Base-by-base conservation (phyloP, 192 early-diverging fungal species). In the Podila horticola region DNA sequence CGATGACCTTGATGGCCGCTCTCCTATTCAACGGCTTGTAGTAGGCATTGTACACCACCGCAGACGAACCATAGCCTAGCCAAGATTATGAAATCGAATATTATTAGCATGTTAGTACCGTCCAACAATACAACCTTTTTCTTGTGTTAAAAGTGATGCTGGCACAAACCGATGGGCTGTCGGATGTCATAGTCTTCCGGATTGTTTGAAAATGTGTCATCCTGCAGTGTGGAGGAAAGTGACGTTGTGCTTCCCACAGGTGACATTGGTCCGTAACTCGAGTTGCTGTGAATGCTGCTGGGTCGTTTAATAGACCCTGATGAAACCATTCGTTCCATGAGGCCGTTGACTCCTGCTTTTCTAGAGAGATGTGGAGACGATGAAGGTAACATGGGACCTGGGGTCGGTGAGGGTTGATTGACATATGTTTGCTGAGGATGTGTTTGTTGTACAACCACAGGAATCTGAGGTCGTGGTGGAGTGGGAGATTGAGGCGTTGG, bases 1-100 rank as follows among this genome's bases (percentile, higher is more conserved):
- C 94, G 77, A 96, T 95, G 67, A 95, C 90, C 69, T 96, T 96
- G 61, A 95, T 88, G 8, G 92, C 93, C 28, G 95, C 90, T 28
- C 85, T 72, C 69, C 87, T 91, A 62, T 89, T 88, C 13, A 86
- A 69, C 0, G 94, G 93, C 62, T 90, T 90, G 72, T 95, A 95
- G 64, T 88, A 85, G 19, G 95, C 95, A 61, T 86, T 86, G 77
- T 95, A 94, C 2, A 96, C 95, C 28, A 93, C 84, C 9, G 95
- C 95, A 26, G 95, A 96, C 0, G 94, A 94, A 24, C 95, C 95
- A 84, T 95, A 95, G 19, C 94, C 94, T 93, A 69, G 9, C 49
- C 7, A 65, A 3, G 29, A 61, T 19, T 15, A 57, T 52, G 3
- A 49, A 19, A 62, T 20, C 31, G 28, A 29, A 29, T 62, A 62